Conservation (phyloP, 2,329 filamentous ascomycete genomes). For the Colletotrichum melonis region DNA sequence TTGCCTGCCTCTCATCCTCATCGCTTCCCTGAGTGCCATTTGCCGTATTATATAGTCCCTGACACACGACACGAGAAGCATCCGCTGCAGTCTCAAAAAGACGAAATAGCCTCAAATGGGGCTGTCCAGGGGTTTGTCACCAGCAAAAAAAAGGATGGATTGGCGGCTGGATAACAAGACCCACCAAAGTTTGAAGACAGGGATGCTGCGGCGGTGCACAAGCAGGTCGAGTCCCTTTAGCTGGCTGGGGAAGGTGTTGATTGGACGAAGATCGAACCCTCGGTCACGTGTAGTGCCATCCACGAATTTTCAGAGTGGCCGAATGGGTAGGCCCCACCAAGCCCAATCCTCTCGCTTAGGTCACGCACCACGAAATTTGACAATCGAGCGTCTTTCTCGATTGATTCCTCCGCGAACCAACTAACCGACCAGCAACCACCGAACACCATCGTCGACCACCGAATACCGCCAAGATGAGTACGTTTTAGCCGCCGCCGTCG, state of each 20-base stretch:
- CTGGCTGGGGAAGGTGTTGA: neutral
- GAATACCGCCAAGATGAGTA: constrained; percentile 68
- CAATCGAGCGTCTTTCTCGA: constrained; percentile 11
- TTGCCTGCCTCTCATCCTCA: neutral
- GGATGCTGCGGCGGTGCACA: neutral
- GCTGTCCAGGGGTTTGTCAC: neutral
- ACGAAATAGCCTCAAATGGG: neutral
- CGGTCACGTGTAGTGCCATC: constrained; percentile 15
- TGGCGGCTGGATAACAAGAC: neutral
- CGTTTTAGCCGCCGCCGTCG: constrained; percentile 44
- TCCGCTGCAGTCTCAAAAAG: neutral
- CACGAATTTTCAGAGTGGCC: constrained; percentile 24
- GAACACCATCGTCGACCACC: constrained; percentile 37
- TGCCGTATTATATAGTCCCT: neutral
- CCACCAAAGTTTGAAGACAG: neutral
- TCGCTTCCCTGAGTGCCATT: neutral
- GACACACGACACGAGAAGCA: neutral
- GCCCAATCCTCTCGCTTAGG: constrained; percentile 24
- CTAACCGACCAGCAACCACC: constrained; percentile 35
- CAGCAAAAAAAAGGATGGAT: neutral
- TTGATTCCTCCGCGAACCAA: constrained; percentile 32
- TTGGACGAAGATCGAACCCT: neutral
- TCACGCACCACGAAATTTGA: constrained; percentile 19
- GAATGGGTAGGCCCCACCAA: neutral
- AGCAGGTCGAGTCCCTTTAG: neutral